These are phyloP conservation scores for Marsdenia floribunda DNA, from an alignment of 257 asterid species.

Conservation along the genomic window DNA sequence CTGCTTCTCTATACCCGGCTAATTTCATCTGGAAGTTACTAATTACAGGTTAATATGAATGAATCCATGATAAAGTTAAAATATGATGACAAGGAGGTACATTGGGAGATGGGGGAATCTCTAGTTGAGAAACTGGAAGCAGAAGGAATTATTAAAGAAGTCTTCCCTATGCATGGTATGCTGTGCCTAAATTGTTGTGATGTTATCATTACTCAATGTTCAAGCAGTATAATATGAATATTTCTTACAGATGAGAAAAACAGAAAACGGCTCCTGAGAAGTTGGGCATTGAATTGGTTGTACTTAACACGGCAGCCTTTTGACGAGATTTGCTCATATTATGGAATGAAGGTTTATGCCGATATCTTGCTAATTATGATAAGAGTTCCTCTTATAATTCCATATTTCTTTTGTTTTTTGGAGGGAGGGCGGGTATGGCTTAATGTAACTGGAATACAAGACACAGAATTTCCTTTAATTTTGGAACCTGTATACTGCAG, in stretches of 20 bases:
- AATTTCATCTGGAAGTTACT: not conserved
- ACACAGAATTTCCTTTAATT: not conserved
- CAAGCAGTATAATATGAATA: slow-evolving; percentile 10
- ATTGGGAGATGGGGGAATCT: slow-evolving; percentile 70
- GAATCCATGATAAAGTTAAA: slow-evolving; percentile 34
- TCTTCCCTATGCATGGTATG: slow-evolving; percentile 88
- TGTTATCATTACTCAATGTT: slow-evolving; percentile 15
- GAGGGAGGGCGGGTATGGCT: not conserved
- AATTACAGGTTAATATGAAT: slow-evolving; percentile 55
- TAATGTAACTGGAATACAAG: not conserved
- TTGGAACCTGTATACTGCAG: slow-evolving; percentile 28
- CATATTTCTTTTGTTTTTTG: not conserved
- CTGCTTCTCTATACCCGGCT: not conserved
- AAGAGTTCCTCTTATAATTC: not conserved
- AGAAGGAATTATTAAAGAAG: slow-evolving; percentile 62
- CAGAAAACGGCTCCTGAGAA: slow-evolving; percentile 77
- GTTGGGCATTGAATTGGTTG: slow-evolving; percentile 94
- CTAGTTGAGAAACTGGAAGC: slow-evolving; percentile 55
- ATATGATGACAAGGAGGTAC: slow-evolving; percentile 36
- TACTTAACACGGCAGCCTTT: slow-evolving; percentile 86
- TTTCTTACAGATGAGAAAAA: slow-evolving; percentile 56
- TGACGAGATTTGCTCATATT: slow-evolving; percentile 81
- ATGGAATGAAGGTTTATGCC: slow-evolving; percentile 65
- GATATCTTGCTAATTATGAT: not conserved
- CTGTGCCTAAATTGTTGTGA: slow-evolving; percentile 4